Evolutionary conservation across 148 eudicot species (phyloP).

Genomic region (Polygonum maritimum): DNA sequence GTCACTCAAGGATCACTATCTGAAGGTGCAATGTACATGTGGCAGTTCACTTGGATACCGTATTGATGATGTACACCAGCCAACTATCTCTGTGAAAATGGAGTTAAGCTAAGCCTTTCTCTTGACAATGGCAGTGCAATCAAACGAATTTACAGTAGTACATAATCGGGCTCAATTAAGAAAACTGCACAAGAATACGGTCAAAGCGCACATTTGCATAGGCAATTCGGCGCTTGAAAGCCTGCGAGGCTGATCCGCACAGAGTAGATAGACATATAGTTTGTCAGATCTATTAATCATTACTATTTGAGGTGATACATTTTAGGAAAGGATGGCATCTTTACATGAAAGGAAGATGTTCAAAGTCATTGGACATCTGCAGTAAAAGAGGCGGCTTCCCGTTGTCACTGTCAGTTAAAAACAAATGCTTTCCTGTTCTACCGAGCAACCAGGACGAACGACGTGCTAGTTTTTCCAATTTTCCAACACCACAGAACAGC

Average conservation of each 20-base stretch:
- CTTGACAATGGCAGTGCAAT: neutral
- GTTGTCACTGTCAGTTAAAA: conserved; percentile 48
- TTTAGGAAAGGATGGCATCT: conserved; percentile 15
- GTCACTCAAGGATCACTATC: neutral
- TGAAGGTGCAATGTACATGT: conserved; percentile 30
- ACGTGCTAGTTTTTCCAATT: conserved; percentile 56
- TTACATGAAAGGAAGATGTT: conserved; percentile 67
- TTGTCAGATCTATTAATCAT: neutral
- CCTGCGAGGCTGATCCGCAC: conserved; percentile 70
- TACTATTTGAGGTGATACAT: neutral
- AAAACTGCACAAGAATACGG: conserved; percentile 44
- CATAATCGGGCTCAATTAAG: neutral
- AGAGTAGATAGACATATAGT: neutral
- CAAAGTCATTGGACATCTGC: conserved; percentile 58
- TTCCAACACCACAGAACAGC: conserved; percentile 51
- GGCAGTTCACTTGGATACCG: conserved; percentile 62
- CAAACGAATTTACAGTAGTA: neutral
- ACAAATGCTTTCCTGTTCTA: conserved; percentile 68
- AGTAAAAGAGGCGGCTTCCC: conserved; percentile 72
- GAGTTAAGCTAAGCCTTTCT: conserved; percentile 25
- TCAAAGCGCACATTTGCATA: conserved; percentile 76
- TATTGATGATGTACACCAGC: conserved; percentile 89
- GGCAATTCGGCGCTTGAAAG: conserved; percentile 65
- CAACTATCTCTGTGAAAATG: conserved; percentile 52
- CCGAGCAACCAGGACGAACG: conserved; percentile 58